A percentile compares a stretch with the other conserved stretches of the same genome.
Conservation (phyloP, 306 rosid genomes). For the Urtica urens region DNA sequence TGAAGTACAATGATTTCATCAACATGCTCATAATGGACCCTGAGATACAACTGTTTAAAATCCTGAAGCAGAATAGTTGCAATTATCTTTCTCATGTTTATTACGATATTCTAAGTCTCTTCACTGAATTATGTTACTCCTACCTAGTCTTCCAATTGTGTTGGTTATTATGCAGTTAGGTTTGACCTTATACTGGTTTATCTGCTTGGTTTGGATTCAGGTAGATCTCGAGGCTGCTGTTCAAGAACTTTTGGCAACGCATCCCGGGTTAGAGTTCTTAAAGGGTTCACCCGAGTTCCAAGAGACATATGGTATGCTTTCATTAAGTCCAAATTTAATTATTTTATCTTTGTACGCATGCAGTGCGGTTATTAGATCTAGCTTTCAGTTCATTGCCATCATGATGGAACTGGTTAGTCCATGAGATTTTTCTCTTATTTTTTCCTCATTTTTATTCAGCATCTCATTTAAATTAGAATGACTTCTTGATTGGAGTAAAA, state of each 20-base stretch:
- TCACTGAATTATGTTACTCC: constrained; percentile 7
- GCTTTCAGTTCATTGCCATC: no score
- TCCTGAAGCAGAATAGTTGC: constrained; percentile 78
- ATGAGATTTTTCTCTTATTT: no score
- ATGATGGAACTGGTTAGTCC: no score
- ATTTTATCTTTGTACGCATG: constrained; percentile 11
- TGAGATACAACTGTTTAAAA: constrained; percentile 65
- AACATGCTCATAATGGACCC: constrained; percentile 77
- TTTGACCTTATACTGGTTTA: constrained; percentile 8
- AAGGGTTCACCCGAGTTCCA: constrained; percentile 98
- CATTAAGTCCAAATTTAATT: constrained; percentile 15
- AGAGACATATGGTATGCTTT: constrained; percentile 93
- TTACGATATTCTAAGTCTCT: constrained; percentile 8
- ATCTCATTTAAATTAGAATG: no score
- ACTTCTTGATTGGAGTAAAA: no score
- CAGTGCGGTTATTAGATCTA: no score
- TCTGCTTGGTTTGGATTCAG: constrained; percentile 37
- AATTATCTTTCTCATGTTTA: constrained; percentile 72
- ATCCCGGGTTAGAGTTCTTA: constrained; percentile 95
- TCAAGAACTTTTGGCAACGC: constrained; percentile 89
- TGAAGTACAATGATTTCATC: constrained; percentile 75
- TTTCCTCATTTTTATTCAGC: no score
- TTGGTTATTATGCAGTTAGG: no score
- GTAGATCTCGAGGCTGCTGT: constrained; percentile 93
- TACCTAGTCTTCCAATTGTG: constrained; percentile 10